Evolutionary conservation across 2,329 filamentous ascomycete genomes (phyloP).

Genomic region (Monilinia fructigena): DNA sequence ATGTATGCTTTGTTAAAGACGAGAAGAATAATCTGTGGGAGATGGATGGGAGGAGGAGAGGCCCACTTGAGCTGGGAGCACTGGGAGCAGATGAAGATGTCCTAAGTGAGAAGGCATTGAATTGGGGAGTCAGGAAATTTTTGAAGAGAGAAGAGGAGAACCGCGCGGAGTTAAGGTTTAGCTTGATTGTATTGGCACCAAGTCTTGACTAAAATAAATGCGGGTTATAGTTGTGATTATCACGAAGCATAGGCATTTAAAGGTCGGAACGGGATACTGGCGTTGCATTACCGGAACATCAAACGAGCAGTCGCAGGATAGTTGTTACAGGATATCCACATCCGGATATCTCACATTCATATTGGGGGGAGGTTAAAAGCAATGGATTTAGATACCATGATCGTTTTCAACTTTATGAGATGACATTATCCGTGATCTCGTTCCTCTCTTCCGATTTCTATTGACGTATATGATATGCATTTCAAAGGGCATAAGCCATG

Average conservation of each 20-base stretch:
- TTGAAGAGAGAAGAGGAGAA: constrained; percentile 34
- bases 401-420: not conserved
- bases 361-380: not conserved
- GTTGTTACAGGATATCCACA: not conserved
- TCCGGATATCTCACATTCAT: not conserved
- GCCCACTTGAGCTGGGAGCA: constrained; percentile 46
- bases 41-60: constrained; percentile 68
- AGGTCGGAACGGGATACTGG: not conserved
- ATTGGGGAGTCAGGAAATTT: constrained; percentile 57
- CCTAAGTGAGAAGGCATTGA: constrained; percentile 71
- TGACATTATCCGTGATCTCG: not conserved
- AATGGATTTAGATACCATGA: not conserved
- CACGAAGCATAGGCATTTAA: not conserved
- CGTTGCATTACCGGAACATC: constrained; percentile 2
- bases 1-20: constrained; percentile 89
- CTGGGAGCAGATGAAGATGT: constrained; percentile 66
- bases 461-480: not conserved
- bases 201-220: constrained; percentile 27
- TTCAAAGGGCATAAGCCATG: not conserved
- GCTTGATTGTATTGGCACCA: constrained; percentile 37
- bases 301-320: not conserved
- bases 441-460: not conserved
- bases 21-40: constrained; percentile 65
- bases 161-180: constrained; percentile 38
- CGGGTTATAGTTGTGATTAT: constrained; percentile 21